Base-by-base conservation (phyloP, 331 rosid genomes). In the Erythrophleum ivorense region DNA sequence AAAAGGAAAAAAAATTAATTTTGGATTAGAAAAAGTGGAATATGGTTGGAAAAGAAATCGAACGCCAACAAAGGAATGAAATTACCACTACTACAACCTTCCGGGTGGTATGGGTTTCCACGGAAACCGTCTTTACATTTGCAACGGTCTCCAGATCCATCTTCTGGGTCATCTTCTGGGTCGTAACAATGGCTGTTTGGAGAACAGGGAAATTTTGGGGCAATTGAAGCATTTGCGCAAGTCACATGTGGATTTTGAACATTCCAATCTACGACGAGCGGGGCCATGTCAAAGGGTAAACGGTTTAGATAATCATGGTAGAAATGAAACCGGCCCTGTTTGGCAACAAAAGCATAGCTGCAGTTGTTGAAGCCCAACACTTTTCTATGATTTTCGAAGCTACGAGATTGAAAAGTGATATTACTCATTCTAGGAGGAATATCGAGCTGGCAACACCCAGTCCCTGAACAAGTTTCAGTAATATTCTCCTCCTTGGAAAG, bases 21-120 rank as follows among this genome's bases (percentile, higher is more conserved):
- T 24, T 24, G 13, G 15, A 9, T 43, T 38, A 5, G 11, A 45
- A 36, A 21, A 24, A 21, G 3, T 41, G 9, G 4, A 41, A 4
- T 41, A 3, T 41, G 12, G 11, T 69, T 41, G 46, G 11, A 6
- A 21, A 19, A 5, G 13, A 24, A 24, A 24, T 24, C 29, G 29
- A 24, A 24, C 29, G 29, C 29, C 29, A 24, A 24, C 29, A 24
- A 24, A 24, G 14, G 4, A 48, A 48, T 9, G 14, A 13, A 48
- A 48, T 48, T 29, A 82, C 73, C 86, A 62, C 41, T n/a, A n/a
- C n/a, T 29, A 54, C 75, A 78, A 36, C 87, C 84, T 5, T 78
- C 40, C 0, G 21, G 57, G 14, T 57, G 87, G 57, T 84, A 84
- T 31, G 91, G 89, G 43, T 88, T 88, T 65, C 91, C 89, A 3